These are phyloP conservation scores for Trichoderma atroviride DNA, from an alignment of 2,329 filamentous ascomycete species.

Conservation along the genomic window DNA sequence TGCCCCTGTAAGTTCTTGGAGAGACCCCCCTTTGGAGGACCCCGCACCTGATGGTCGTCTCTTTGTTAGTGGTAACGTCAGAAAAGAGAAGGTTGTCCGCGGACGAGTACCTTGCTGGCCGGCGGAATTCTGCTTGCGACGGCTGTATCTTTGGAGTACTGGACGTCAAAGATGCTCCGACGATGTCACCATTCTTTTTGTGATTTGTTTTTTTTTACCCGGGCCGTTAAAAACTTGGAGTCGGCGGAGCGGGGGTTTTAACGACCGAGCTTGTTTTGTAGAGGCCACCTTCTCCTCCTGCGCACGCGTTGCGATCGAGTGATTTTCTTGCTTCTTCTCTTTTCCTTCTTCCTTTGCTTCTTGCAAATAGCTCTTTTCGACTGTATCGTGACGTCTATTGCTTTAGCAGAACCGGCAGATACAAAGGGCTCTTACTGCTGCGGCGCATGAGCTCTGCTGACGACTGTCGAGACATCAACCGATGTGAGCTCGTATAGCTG, in stretches of 20 bases:
- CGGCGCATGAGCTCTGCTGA: slow-evolving; percentile 17
- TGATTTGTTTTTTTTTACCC: not conserved
- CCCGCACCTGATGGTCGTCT: slow-evolving; percentile 25
- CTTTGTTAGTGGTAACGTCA: slow-evolving; percentile 17
- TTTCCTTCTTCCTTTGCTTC: not conserved
- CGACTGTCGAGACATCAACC: not conserved
- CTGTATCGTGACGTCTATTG: not conserved
- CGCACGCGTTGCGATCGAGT: not conserved
- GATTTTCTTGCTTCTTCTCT: not conserved
- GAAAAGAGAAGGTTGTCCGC: slow-evolving; percentile 15
- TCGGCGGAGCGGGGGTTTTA: slow-evolving; percentile 19
- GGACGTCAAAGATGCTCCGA: not conserved
- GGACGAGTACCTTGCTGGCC: slow-evolving; percentile 1
- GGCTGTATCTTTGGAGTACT: slow-evolving; percentile 14
- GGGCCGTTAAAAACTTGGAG: slow-evolving; percentile 20
- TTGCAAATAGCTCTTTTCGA: not conserved
- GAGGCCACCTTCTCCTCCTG: slow-evolving; percentile 20
- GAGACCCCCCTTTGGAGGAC: slow-evolving; percentile 17
- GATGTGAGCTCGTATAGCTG: slow-evolving; percentile 15
- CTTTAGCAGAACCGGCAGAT: not conserved
- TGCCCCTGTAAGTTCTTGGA: slow-evolving; percentile 13
- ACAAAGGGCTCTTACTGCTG: not conserved
- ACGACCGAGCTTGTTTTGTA: not conserved
- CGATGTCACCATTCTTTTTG: not conserved
- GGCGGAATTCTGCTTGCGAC: not conserved